Evolutionary conservation across 192 early-diverging fungal species (phyloP), one percentile per base, ranked within the genome.

Genomic region (Coemansia sp.): DNA sequence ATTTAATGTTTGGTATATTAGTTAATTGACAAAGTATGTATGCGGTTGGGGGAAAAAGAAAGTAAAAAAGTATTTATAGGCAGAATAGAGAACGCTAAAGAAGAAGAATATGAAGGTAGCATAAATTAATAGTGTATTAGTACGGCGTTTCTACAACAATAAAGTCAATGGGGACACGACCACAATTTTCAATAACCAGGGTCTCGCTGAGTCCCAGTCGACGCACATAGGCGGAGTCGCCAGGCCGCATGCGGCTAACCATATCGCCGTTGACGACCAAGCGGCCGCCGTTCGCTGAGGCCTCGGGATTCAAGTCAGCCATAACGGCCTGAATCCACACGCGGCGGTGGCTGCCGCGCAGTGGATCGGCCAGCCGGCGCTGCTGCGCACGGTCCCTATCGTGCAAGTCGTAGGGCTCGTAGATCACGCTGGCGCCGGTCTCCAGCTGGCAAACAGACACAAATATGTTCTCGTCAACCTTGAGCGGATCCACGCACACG

Each of bases 291-390:
- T 75, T 75, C 0, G 39, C 35, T 7, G 34, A 34, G 2, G 60
- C 44, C 5, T 64, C 61, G 1, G 28, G 10, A n/a, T 58, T 60
- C 17, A 75, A 29, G 17, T 68, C 72, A 0, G 35, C 43, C 56
- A 68, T 29, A 1, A 75, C 32, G 0, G 60, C 64, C 40, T 75
- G 72, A 8, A 75, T 61, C 72, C 72, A 75, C 39, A 75, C 48
- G 0, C 72, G 57, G 8, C 72, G 47, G 3, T 52, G 54, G 15
- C 28, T 26, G 0, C 61, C 72, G 5, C 65, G 53, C 14, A 17
- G 21, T 22, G 57, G 59, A 12, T 60, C 60, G 12, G 26, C 22
- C 12, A 12, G 30, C 26, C 41, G 64, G 9, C 55, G 30, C 59
- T 54, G 25, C 25, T 25, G 45, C 8, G 48, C 53, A 1, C 72